Conservation (phyloP, 805 yeast species). For the Cyberlindnera petersonii region DNA sequence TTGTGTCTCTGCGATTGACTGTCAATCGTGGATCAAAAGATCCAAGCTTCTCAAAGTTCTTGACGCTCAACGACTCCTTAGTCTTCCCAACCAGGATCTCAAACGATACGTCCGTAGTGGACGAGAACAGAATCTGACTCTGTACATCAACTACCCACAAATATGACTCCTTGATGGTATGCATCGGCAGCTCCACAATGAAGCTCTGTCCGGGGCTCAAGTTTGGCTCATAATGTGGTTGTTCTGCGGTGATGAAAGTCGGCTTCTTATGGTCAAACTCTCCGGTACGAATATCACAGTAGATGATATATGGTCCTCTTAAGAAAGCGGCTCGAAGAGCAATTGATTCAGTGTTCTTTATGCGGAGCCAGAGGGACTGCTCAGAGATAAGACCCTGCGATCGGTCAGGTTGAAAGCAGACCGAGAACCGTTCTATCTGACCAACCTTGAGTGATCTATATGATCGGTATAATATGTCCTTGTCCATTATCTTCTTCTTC, state of each 20-base stretch:
- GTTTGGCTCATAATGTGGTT: conserved; percentile 71
- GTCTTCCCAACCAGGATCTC: conserved; percentile 52
- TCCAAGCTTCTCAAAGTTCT: conserved; percentile 30
- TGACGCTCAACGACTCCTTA: conserved; percentile 26
- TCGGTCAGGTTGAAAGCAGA: conserved; percentile 47
- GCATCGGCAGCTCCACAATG: conserved; percentile 57
- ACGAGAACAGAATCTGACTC: conserved; percentile 67
- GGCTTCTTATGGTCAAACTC: conserved; percentile 49
- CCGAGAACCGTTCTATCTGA: conserved; percentile 51
- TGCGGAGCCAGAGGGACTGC: conserved; percentile 45
- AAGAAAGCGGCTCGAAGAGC: conserved; percentile 67
- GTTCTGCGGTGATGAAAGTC: conserved; percentile 68
- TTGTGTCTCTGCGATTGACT: conserved; percentile 51
- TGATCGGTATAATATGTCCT: conserved; percentile 34
- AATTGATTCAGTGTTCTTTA: conserved; percentile 60
- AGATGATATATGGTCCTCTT: conserved; percentile 72
- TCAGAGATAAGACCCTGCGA: conserved; percentile 32
- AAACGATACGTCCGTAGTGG: conserved; percentile 56
- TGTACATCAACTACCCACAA: conserved; percentile 69
- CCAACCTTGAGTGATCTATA: conserved; percentile 42
- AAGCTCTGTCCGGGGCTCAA: conserved; percentile 64
- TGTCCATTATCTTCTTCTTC: conserved; percentile 6
- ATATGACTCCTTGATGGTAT: conserved; percentile 53
- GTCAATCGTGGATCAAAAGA: conserved; percentile 33
- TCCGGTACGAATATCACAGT: conserved; percentile 59